These are phyloP conservation scores for Pharnaceum exiguum DNA, from an alignment of 148 eudicot species.

Conservation along the genomic window DNA sequence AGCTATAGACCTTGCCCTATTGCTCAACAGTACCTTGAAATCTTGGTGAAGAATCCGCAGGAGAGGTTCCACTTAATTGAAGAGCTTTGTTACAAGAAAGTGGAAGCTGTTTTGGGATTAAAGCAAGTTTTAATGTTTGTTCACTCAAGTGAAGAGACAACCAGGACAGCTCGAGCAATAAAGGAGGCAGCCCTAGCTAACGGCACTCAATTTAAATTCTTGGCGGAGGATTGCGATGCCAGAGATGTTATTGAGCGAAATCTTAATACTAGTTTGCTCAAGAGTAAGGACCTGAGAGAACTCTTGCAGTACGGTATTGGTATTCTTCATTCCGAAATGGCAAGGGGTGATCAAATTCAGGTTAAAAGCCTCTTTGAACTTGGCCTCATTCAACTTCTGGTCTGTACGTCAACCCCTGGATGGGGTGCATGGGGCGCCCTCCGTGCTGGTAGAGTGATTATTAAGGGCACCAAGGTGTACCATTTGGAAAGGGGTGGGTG, in stretches of 20 bases:
- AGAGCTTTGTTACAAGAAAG: slow-evolving; percentile 77
- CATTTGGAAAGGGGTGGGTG: slow-evolving; percentile 81
- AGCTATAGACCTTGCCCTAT: slow-evolving; percentile 77
- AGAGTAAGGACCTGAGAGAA: slow-evolving; percentile 71
- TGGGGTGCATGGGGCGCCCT: slow-evolving; percentile 87
- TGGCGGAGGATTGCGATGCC: slow-evolving; percentile 73
- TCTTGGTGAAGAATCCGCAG: slow-evolving; percentile 67
- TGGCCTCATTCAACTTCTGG: slow-evolving; percentile 66
- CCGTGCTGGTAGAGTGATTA: slow-evolving; percentile 75
- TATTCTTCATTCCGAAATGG: slow-evolving; percentile 76
- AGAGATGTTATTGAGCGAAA: slow-evolving; percentile 63
- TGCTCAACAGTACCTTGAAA: slow-evolving; percentile 76
- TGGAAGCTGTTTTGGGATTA: slow-evolving; percentile 56
- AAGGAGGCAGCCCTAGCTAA: slow-evolving; percentile 72
- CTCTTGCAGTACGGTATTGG: slow-evolving; percentile 75
- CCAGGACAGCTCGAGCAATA: slow-evolving; percentile 77
- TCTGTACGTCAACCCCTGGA: slow-evolving; percentile 78
- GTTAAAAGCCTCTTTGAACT: slow-evolving; percentile 69
- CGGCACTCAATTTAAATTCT: slow-evolving; percentile 57
- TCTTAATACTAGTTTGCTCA: slow-evolving; percentile 57
- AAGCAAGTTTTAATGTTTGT: slow-evolving; percentile 73
- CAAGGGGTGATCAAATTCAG: slow-evolving; percentile 65
- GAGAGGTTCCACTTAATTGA: slow-evolving; percentile 84
- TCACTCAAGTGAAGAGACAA: slow-evolving; percentile 78
- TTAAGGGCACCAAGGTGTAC: slow-evolving; percentile 77